Evolutionary conservation across 2,329 filamentous ascomycete species (phyloP).

Genomic region (Alternaria rosae): DNA sequence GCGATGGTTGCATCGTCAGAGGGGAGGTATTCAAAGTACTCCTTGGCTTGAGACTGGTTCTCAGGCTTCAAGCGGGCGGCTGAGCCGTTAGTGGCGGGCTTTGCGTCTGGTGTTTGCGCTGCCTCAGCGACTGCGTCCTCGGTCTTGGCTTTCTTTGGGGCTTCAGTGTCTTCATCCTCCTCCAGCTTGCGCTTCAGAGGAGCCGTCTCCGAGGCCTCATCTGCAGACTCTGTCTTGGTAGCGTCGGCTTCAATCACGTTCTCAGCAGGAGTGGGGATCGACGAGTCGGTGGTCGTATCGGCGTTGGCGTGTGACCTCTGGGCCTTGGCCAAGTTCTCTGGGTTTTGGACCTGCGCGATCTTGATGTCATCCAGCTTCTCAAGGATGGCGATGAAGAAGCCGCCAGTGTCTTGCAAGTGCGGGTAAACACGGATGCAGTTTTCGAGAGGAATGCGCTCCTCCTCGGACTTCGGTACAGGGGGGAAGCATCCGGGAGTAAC

Average conservation of each 20-base stretch:
- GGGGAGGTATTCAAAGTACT: constrained; percentile 91
- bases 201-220: constrained; percentile 23
- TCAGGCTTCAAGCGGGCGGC: constrained; percentile 50
- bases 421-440: constrained; percentile 94
- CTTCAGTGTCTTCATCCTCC: constrained; percentile 39
- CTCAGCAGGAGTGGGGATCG: constrained; percentile 32
- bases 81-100: constrained; percentile 26
- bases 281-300: constrained; percentile 28
- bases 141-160: constrained; percentile 47
- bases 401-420: constrained; percentile 94
- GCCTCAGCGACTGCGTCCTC: constrained; percentile 20
- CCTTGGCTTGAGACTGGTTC: constrained; percentile 68
- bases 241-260: constrained; percentile 34
- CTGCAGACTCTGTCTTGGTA: constrained; percentile 22
- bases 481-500: constrained; percentile 87
- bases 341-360: constrained; percentile 37
- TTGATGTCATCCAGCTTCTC: constrained; percentile 81
- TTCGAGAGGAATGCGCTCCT: constrained; percentile 75
- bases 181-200: constrained; percentile 52
- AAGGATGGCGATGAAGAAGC: constrained; percentile 95
- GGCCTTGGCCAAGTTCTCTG: constrained; percentile 36
- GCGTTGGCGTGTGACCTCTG: constrained; percentile 25
- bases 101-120: constrained; percentile 5
- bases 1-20: constrained; percentile 77
- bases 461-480: constrained; percentile 61